Evolutionary conservation across 2,329 filamentous ascomycete genomes (phyloP).

Genomic region (Neurospora crassa): DNA sequence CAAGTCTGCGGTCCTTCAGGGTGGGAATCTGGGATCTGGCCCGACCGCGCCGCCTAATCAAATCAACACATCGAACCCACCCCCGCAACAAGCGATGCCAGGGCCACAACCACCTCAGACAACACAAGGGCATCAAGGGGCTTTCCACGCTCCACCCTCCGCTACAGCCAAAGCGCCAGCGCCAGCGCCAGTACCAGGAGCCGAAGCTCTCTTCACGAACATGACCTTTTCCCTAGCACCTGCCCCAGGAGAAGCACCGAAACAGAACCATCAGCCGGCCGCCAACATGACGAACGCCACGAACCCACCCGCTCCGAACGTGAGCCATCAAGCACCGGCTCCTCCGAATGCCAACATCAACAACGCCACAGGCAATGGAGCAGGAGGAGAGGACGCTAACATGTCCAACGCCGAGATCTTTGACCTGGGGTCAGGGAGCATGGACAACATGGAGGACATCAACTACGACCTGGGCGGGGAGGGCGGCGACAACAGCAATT

Average conservation of each 20-base stretch:
- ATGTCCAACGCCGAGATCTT: slow-evolving; percentile 28
- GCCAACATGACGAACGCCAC: slow-evolving; percentile 5
- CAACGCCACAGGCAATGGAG: not conserved
- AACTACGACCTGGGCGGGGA: slow-evolving; percentile 29
- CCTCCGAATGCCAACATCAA: not conserved
- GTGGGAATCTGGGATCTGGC: not conserved
- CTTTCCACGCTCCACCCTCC: slow-evolving; percentile 1
- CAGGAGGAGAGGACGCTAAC: slow-evolving; percentile 3
- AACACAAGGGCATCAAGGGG: slow-evolving; percentile 4
- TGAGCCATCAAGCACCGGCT: slow-evolving; percentile 4
- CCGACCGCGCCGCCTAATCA: not conserved
- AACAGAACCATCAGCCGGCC: slow-evolving; percentile 16
- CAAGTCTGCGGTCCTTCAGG: not conserved
- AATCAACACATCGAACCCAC: not conserved
- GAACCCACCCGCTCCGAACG: slow-evolving; percentile 12
- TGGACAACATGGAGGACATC: slow-evolving; percentile 28
- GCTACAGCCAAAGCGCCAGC: slow-evolving; percentile 8
- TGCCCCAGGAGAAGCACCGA: slow-evolving; percentile 23
- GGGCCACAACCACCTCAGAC: slow-evolving; percentile 1
- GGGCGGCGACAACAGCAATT: slow-evolving; percentile 29
- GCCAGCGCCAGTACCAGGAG: slow-evolving; percentile 16
- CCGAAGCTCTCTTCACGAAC: slow-evolving; percentile 43
- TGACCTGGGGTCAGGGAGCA: slow-evolving; percentile 29
- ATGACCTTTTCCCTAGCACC: slow-evolving; percentile 48
- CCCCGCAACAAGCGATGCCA: not conserved